These are phyloP conservation scores for Coelastrella sp. DNA, from an alignment of 139 green algal genomes.

Conservation along the genomic window DNA sequence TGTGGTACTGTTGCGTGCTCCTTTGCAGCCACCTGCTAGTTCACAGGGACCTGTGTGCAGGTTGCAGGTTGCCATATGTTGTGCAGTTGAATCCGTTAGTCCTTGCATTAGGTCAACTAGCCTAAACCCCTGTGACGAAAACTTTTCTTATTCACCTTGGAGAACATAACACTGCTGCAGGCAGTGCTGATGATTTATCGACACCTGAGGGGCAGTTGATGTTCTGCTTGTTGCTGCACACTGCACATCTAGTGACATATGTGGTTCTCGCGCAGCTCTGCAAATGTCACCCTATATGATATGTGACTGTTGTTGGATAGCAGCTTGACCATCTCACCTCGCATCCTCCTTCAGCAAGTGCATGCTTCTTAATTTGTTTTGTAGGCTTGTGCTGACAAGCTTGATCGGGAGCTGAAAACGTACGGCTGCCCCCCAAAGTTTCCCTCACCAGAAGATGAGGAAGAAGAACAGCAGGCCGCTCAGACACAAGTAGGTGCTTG, in stretches of 20 bases:
- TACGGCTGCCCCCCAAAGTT: slow-evolving; percentile 93
- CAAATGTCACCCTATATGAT: no score
- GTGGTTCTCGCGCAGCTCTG: no score
- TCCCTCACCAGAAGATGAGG: slow-evolving; percentile 70
- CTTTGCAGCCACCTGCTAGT: no score
- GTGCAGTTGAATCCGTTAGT: no score
- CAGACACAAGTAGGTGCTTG: not conserved
- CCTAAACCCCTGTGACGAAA: slow-evolving; percentile 7
- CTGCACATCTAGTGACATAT: no score
- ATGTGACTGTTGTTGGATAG: not conserved
- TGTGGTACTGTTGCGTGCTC: not conserved
- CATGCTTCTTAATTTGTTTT: slow-evolving; percentile 20
- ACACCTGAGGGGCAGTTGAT: slow-evolving; percentile 21
- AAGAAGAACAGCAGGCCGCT: slow-evolving; percentile 17
- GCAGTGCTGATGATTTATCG: slow-evolving; percentile 42
- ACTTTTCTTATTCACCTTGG: slow-evolving; percentile 44
- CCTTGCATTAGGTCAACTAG: no score
- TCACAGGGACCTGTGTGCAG: not conserved
- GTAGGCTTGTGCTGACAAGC: slow-evolving; percentile 92
- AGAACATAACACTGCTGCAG: slow-evolving; percentile 32
- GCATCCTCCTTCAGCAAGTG: no score
- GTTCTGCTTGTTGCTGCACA: not conserved
- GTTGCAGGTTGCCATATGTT: no score
- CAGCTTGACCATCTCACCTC: not conserved
- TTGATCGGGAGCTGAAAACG: slow-evolving; percentile 85